Percentiles rank a stretch among this genome's conserved stretches.
Conservation (phyloP, 495 filamentous ascomycete genomes). For the Lepidopterella palustris region DNA sequence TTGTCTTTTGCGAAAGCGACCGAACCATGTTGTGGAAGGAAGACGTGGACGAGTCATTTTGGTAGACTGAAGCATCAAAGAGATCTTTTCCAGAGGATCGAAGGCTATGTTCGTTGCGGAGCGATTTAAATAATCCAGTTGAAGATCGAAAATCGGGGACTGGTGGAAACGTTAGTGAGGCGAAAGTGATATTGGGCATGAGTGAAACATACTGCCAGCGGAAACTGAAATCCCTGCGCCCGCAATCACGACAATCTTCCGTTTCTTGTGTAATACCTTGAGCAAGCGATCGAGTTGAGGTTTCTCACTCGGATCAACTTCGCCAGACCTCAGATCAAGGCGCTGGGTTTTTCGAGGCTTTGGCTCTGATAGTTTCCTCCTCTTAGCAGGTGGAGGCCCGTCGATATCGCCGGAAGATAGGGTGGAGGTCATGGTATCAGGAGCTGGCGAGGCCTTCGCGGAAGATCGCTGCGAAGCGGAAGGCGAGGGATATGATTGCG, state of each 20-base stretch:
- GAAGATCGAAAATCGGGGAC: slow-evolving; percentile 96
- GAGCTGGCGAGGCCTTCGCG: slow-evolving; percentile 31
- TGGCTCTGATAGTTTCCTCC: slow-evolving; percentile 59
- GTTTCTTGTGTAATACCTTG: slow-evolving; percentile 73
- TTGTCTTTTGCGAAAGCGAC: slow-evolving; percentile 67
- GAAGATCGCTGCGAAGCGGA: slow-evolving; percentile 53
- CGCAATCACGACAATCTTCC: slow-evolving; percentile 93
- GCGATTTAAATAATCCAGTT: slow-evolving; percentile 75
- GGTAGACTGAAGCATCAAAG: slow-evolving; percentile 96
- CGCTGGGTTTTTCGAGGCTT: slow-evolving; percentile 70
- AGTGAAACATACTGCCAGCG: slow-evolving; percentile 75
- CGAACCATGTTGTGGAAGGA: slow-evolving; percentile 96
- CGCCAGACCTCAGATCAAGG: slow-evolving; percentile 57
- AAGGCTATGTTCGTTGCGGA: slow-evolving; percentile 77
- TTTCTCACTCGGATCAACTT: slow-evolving; percentile 45
- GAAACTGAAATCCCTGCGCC: slow-evolving; percentile 95
- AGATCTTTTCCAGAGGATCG: slow-evolving; percentile 92
- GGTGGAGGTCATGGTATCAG: slow-evolving; percentile 28
- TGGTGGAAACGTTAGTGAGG: slow-evolving; percentile 35
- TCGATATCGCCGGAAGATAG: slow-evolving; percentile 43
- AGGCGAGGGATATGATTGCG: slow-evolving; percentile 44
- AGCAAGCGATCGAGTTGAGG: slow-evolving; percentile 60
- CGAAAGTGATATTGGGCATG: not conserved
- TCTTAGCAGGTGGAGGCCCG: slow-evolving; percentile 60
- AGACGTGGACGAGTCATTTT: slow-evolving; percentile 74